These are phyloP conservation scores for Cyclanthera cordifolia DNA, from an alignment of 306 rosid species.

Conservation along the genomic window DNA sequence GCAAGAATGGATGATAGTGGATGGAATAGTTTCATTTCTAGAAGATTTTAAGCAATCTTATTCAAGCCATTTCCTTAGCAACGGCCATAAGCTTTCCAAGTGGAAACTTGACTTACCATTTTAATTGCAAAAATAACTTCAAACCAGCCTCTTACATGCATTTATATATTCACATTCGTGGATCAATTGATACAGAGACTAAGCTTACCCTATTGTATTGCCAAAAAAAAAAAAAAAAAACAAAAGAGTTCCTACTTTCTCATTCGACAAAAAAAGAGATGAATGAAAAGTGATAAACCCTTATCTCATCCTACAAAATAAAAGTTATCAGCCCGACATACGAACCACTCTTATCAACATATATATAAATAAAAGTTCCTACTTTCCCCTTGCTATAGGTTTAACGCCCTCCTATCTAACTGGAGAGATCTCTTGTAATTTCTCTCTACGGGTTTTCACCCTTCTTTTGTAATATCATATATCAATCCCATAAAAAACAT, in stretches of 20 bases:
- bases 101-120: neutral
- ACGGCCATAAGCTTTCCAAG: neutral
- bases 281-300: neutral
- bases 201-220: neutral
- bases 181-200: neutral
- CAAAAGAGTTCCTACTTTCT: too few relatives aligned
- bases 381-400: neutral
- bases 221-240: neutral
- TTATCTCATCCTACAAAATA: neutral
- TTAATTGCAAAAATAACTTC: neutral
- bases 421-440: too few relatives aligned
- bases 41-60: neutral
- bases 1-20: constrained; percentile 8
- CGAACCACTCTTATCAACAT: neutral
- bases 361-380: neutral
- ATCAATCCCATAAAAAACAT: too few relatives aligned
- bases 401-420: too few relatives aligned
- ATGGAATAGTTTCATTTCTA: neutral
- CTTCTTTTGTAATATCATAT: too few relatives aligned
- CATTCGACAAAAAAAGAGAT: neutral
- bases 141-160: neutral
- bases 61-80: neutral
- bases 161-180: neutral
- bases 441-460: too few relatives aligned
- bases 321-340: neutral